Evolutionary conservation across 192 early-diverging fungal species (phyloP), one percentile per base, ranked within the genome.

Genomic region (Coemansia sp.): DNA sequence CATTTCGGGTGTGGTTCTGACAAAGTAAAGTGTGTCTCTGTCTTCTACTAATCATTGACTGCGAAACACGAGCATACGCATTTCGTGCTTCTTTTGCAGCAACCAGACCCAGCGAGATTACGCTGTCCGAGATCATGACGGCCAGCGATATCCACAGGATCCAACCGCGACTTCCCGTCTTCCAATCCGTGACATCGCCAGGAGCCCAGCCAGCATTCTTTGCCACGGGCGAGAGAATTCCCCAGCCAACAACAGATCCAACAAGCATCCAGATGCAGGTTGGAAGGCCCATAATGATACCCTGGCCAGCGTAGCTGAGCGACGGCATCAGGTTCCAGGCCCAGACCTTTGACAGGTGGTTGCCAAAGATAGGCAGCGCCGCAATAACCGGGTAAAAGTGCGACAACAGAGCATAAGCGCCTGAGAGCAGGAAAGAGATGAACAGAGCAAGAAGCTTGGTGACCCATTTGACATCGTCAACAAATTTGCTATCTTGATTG

Each of bases 271-370:
- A 86, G 0, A 88, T 67, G 2, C 88, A 90, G 0, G 91, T 93
- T 2, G 89, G 91, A 28, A 93, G 81, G 7, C 91, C 91, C 91
- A 93, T 93, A 71, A 93, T 93, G 51, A 91, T 87, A 0, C 91
- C 91, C 73, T 93, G 91, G 5, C 91, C 91, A 38, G 90, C 80
- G 70, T 93, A 93, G 64, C 90, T 91, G 22, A 91, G 78, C 32
- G 89, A 90, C 0, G 91, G 91, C 22, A 86, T 87, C 62, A 91
- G 86, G 58, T 84, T 88, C 91, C 91, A 92, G 55, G 86, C 82
- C 90, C 90, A 92, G 1, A 75, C 78, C 11, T 68, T 64, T 34
- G 88, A 87, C 22, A 86, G 76, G 4, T 85, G 74, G 22, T 69
- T 71, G 51, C 79, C 82, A 58, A 88, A 86, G 15, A 92, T 70